These are phyloP conservation scores for Linum lewisii DNA, from an alignment of 345 rosid species.

Conservation along the genomic window DNA sequence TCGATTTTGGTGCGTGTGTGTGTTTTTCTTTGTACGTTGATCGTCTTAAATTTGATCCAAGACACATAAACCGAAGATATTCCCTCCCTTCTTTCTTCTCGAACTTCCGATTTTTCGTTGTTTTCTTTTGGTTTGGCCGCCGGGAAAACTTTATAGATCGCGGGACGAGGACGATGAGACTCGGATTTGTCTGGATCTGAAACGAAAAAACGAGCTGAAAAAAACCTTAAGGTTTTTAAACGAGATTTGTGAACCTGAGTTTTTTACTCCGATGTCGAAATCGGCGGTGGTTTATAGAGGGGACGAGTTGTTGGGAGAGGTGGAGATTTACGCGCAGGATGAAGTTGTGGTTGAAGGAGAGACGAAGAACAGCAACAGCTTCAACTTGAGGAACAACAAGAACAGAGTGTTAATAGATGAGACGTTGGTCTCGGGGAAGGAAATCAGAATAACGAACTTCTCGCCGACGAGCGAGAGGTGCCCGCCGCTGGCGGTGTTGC, in stretches of 20 bases:
- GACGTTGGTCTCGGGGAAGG: slow-evolving; percentile 37
- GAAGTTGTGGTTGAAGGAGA: slow-evolving; percentile 24
- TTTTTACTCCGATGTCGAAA: slow-evolving; percentile 35
- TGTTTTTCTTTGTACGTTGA: neutral
- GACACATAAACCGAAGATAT: neutral
- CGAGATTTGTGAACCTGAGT: neutral
- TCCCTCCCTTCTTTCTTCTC: neutral
- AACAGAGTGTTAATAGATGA: slow-evolving; percentile 36
- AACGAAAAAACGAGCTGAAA: neutral
- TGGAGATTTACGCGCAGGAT: slow-evolving; percentile 51
- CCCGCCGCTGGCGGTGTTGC: slow-evolving; percentile 87
- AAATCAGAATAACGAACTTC: slow-evolving; percentile 56
- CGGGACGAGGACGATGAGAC: neutral
- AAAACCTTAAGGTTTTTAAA: no score
- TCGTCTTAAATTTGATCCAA: neutral
- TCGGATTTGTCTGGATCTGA: neutral
- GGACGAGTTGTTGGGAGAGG: slow-evolving; percentile 64
- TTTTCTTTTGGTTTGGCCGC: no score
- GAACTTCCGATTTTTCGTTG: neutral
- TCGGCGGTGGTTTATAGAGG: slow-evolving; percentile 60
- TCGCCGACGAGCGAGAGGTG: slow-evolving; percentile 86
- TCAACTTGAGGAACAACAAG: slow-evolving; percentile 17
- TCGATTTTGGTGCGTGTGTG: no score
- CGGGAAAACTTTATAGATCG: no score
- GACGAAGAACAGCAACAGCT: slow-evolving; percentile 18